Evolutionary conservation across 495 filamentous ascomycete genomes (phyloP), one percentile per base, ranked within the genome.

Genomic region (Penicillium simplicissimum): DNA sequence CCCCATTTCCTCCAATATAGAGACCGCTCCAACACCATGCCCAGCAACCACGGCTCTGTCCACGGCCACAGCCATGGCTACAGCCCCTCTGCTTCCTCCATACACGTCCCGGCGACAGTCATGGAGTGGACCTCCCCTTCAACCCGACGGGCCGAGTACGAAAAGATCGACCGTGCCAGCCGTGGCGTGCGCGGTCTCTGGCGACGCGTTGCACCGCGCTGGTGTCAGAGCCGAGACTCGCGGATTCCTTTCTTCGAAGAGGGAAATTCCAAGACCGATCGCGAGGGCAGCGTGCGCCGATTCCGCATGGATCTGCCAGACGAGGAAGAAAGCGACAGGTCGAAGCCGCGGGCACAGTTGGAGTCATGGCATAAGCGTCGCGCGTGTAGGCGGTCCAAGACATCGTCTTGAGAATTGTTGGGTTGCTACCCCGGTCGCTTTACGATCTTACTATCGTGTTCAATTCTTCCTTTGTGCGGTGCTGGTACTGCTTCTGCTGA

Each of bases 101-200:
- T 74, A 34, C 63, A 76, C 31, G 65, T 76, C 43, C 72, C 77
- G 52, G 70, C 73, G 15, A 81, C 80, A 17, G 73, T 80, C 4
- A 81, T 81, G 61, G 79, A 82, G 60, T 83, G 80, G 80, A 83
- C 79, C 2, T 78, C 78, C 0, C 69, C 74, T 9, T 74, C 77
- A 14, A 81, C 79, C 10, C 79, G 80, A 19, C 67, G 79, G 8
- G 73, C 69, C 33, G 79, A 83, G 57, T 83, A 83, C 47, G 71
- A 80, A 48, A 77, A 81, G 48, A 83, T 83, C 57, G 79, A 83
- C 67, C 78, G 75, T 0, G 76, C 78, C n/a, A 78, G 71, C 57
- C 71, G 71, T 10, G 80, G 80, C 8, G 64, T 81, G 8, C 74
- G 80, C 0, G 79, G 80, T 5, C 58, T 82, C 8, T 79, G 79